These are phyloP conservation scores for Trypanosoma avium DNA, from an alignment of 208 protist genomes.

Conservation along the genomic window DNA sequence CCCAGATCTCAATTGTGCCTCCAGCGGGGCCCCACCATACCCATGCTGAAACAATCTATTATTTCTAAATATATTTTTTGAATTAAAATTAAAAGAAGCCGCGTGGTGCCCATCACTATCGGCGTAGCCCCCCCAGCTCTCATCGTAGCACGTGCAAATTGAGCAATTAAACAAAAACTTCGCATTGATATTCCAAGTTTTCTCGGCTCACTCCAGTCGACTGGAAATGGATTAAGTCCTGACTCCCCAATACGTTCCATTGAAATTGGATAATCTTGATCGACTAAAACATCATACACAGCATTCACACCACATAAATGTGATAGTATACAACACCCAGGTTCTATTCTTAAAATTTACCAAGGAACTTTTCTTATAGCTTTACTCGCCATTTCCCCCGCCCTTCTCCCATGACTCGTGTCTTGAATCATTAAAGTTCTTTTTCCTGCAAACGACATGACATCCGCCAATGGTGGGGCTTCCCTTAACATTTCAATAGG, in stretches of 20 bases:
- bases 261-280: conserved; percentile 81
- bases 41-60: conserved; percentile 67
- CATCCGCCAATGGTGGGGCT: conserved; percentile 73
- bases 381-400: conserved; percentile 41
- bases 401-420: conserved; percentile 51
- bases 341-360: conserved; percentile 77
- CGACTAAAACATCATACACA: conserved; percentile 88
- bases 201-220: conserved; percentile 85
- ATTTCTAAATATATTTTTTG: conserved; percentile 56
- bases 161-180: conserved; percentile 75
- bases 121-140: conserved; percentile 71
- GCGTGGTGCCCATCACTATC: conserved; percentile 55
- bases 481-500: conserved; percentile 73
- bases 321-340: conserved; percentile 69
- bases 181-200: conserved; percentile 86
- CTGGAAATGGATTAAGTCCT: conserved; percentile 87
- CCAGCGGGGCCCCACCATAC: conserved; percentile 52
- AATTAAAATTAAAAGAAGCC: conserved; percentile 66
- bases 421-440: conserved; percentile 73
- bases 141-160: conserved; percentile 76
- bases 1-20: conserved; percentile 66
- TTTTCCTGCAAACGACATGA: conserved; percentile 71
- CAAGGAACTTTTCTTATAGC: conserved; percentile 56
- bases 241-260: conserved; percentile 78
- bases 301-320: conserved; percentile 70